These are phyloP conservation scores for Pestalotiopsis sp. DNA, from an alignment of 2,329 filamentous ascomycete genomes.

Conservation along the genomic window DNA sequence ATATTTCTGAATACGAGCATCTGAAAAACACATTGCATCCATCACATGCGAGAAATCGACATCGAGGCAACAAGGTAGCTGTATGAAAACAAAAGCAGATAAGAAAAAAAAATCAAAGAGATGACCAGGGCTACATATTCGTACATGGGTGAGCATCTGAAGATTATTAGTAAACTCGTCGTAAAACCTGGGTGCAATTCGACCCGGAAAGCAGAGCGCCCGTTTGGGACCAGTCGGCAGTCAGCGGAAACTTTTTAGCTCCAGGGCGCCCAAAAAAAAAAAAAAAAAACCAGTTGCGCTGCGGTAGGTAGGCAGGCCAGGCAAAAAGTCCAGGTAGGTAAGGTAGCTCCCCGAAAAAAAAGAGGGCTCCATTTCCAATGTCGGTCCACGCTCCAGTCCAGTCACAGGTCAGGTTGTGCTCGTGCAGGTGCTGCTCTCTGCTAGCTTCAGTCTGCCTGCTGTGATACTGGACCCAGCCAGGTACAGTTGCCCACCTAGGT, in stretches of 20 bases:
- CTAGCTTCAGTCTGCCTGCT: background rate
- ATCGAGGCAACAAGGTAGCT: background rate
- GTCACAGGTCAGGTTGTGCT: background rate
- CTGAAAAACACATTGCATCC: background rate
- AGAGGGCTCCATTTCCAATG: background rate
- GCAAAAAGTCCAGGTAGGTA: background rate
- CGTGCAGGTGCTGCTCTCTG: background rate
- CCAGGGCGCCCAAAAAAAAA: background rate
- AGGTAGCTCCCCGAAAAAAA: background rate
- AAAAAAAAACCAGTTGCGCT: background rate
- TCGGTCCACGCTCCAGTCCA: background rate
- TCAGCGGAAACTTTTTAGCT: background rate
- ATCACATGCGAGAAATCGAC: background rate
- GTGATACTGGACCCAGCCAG: too few species aligned
- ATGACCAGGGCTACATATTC: background rate
- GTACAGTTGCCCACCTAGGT: too few species aligned
- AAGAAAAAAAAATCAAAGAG: background rate
- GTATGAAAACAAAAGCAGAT: background rate
- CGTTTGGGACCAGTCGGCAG: background rate
- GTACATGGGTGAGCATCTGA: background rate
- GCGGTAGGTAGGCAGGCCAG: background rate
- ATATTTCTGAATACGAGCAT: background rate
- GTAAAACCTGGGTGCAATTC: background rate
- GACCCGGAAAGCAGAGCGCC: background rate
- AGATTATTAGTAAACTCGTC: background rate